Conservation (phyloP, 352 stramenopile species). For the Phytophthora multivora region DNA sequence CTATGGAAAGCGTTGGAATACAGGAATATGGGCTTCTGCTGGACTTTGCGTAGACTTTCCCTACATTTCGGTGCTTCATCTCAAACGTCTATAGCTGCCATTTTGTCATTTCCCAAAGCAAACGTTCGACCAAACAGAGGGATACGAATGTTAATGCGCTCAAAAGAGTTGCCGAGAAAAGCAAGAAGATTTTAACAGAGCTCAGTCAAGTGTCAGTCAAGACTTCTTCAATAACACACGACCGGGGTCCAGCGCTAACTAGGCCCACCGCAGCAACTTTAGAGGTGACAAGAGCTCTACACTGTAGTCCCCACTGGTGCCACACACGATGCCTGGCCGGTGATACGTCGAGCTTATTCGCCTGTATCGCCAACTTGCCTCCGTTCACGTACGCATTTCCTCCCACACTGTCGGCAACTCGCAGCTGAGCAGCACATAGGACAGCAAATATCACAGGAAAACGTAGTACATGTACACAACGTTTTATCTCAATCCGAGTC, state of each 20-base stretch:
- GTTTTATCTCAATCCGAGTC: not conserved
- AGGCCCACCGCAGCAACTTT: not conserved
- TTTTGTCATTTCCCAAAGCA: not conserved
- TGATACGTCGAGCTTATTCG: not conserved
- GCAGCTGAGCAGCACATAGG: too few species aligned
- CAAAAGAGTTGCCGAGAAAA: not conserved
- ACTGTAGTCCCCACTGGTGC: too few species aligned
- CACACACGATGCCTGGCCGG: not conserved
- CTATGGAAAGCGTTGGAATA: not conserved
- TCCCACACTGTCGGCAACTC: not conserved
- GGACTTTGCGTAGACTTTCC: not conserved
- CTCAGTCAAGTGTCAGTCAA: conserved; percentile 1
- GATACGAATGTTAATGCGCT: too few species aligned
- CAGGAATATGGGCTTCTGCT: not conserved
- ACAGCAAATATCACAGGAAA: not conserved
- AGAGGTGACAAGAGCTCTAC: too few species aligned
- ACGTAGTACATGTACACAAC: not conserved
- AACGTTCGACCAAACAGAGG: too few species aligned
- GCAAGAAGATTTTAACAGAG: not conserved
- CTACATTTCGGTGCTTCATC: not conserved
- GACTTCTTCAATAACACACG: not conserved
- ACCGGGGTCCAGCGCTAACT: not conserved
- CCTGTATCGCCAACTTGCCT: not conserved
- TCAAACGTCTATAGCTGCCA: not conserved
- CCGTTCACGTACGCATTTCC: not conserved